Evolutionary conservation across 495 filamentous ascomycete species (phyloP), one percentile per base, ranked within the genome.

Genomic region (Penicillium coffeae): DNA sequence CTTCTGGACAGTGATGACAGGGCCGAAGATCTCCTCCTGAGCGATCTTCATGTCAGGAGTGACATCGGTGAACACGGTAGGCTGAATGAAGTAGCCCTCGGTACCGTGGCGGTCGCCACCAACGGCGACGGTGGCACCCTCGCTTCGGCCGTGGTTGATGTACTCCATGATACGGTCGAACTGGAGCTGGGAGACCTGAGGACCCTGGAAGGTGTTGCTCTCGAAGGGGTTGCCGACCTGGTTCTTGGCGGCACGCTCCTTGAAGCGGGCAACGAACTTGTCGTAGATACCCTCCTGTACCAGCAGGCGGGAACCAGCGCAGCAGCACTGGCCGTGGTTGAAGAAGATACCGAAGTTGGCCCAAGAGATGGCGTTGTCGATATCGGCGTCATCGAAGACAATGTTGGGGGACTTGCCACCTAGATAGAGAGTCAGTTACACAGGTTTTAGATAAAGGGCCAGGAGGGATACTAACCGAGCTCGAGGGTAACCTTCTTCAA

Each of bases 401-500:
- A 97, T 96, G 79, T 97, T 97, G 53, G 92, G 92, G 46, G 88
- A 94, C 84, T 97, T 97, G 73, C 92, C 92, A 68, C 92, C 92
- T 45, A 30, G 25, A 30, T 4, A 30, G 10, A 10, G 10, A 30
- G 25, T 30, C 10, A 30, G 25, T 30, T 4, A 30, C 4, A 5
- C 25, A n/a, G n/a, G 25, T 30, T 30, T 30, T 10, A 30, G 10
- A 4, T 30, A 4, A 4, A 4, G 25, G 10, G 10, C 10, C 25
- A 30, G 4, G 10, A 5, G 25, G 25, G 10, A 30, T 30, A 30
- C 25, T 4, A 30, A 30, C 25, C 25, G 10, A 97, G 86, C 74
- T 97, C 92, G 25, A 97, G 82, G n/a, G 92, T 97, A 41, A 96
- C 93, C 84, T 96, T 96, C 87, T 97, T 97, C 68, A 97, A 65